Evolutionary conservation across 2,329 filamentous ascomycete species (phyloP).

Genomic region (Bipolaris victoriae): DNA sequence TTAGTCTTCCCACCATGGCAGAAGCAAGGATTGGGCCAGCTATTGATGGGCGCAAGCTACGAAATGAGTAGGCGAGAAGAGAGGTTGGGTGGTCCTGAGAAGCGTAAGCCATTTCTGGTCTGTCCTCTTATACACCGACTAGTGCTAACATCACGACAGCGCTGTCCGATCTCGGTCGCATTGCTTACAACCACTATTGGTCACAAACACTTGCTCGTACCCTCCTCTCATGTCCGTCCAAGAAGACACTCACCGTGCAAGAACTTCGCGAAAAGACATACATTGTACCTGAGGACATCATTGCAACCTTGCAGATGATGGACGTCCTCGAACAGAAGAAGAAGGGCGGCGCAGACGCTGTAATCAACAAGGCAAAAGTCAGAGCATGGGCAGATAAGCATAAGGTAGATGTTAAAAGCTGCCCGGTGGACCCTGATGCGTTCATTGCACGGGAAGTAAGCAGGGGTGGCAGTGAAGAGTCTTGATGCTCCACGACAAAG

Average conservation of each 20-base stretch:
- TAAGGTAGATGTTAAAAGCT: conserved; percentile 65
- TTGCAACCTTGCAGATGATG: conserved; percentile 81
- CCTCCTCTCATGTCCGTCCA: conserved; percentile 54
- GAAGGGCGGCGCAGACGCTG: conserved; percentile 57
- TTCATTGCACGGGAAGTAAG: conserved; percentile 67
- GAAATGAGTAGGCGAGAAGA: conserved; percentile 85
- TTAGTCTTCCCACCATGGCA: conserved; percentile 96
- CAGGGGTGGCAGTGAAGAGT: conserved; percentile 35
- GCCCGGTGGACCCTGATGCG: conserved; percentile 71
- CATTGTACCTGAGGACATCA: conserved; percentile 84
- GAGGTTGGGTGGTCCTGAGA: conserved; percentile 88
- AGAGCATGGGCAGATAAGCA: conserved; percentile 70
- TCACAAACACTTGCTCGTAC: conserved; percentile 79
- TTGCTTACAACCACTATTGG: conserved; percentile 87
- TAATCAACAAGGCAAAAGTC: conserved; percentile 65
- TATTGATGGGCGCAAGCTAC: conserved; percentile 93
- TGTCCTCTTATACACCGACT: neutral
- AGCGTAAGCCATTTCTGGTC: conserved; percentile 57
- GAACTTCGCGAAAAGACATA: conserved; percentile 79
- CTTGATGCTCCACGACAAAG: neutral
- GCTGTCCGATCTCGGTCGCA: conserved; percentile 81
- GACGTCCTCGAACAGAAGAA: conserved; percentile 64
- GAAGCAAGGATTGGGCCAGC: conserved; percentile 81
- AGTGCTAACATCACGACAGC: conserved; percentile 50
- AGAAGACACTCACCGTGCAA: conserved; percentile 66